These are phyloP conservation scores for Bipolaris sorokiniana DNA, from an alignment of 2,329 filamentous ascomycete genomes.

Conservation along the genomic window DNA sequence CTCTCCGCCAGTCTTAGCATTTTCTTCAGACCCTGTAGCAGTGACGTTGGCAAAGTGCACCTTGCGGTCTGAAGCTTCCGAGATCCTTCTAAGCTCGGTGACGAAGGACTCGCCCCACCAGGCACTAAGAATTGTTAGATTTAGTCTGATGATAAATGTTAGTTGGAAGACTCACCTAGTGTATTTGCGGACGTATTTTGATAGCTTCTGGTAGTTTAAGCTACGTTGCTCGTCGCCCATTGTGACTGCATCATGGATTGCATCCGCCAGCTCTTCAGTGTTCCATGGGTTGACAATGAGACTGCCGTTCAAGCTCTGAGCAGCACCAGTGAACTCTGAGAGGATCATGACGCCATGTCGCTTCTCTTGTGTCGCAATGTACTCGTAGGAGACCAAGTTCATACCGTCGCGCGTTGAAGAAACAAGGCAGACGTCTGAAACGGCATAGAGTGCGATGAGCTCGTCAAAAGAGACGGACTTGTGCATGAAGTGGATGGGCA, in stretches of 20 bases:
- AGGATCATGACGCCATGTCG: slow-evolving; percentile 93
- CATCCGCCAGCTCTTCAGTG: slow-evolving; percentile 90
- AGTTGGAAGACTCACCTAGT: slow-evolving; percentile 64
- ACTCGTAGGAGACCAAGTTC: slow-evolving; percentile 98
- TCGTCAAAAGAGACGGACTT: slow-evolving; percentile 96
- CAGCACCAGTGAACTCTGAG: slow-evolving; percentile 94
- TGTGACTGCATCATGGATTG: slow-evolving; percentile 94
- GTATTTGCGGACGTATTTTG: slow-evolving; percentile 96
- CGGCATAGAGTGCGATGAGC: slow-evolving; percentile 88
- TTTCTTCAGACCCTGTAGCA: slow-evolving; percentile 13
- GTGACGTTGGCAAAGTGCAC: slow-evolving; percentile 36
- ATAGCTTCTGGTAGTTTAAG: slow-evolving; percentile 87
- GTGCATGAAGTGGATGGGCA: slow-evolving; percentile 98
- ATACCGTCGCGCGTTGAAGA: slow-evolving; percentile 97
- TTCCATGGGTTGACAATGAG: slow-evolving; percentile 99
- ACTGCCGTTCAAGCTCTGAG: slow-evolving; percentile 90
- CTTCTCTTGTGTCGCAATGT: slow-evolving; percentile 91
- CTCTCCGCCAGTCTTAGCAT: slow-evolving; percentile 1
- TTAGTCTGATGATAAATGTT: neutral
- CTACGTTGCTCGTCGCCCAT: slow-evolving; percentile 90
- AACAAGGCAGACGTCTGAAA: slow-evolving; percentile 90
- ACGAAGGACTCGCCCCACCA: slow-evolving; percentile 98
- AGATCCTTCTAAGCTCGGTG: slow-evolving; percentile 72
- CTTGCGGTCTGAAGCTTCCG: slow-evolving; percentile 59
- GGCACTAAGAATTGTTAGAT: slow-evolving; percentile 61